Base-by-base conservation (phyloP, 371 early-diverging fungal species). In the Capillidium heterosporum region DNA sequence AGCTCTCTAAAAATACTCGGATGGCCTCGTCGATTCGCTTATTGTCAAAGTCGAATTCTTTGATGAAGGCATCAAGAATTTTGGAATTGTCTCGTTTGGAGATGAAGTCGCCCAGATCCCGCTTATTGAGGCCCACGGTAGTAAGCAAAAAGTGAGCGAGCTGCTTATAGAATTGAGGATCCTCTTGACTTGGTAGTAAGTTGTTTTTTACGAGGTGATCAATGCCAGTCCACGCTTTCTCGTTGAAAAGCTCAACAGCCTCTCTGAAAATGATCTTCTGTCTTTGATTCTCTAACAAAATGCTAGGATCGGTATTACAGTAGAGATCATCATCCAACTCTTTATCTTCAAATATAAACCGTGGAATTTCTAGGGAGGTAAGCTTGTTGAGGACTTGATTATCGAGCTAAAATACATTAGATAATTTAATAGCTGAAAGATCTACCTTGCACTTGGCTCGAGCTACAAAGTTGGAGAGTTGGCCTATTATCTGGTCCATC, bases 1-100 rank as follows among this genome's bases (percentile, higher is more conserved):
- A 96, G 10, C 82, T 75, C 57, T 81, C 82, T 10, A 96, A 69
- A 24, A 92, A 73, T 28, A 72, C 70, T 41, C 97, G 77, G 40
- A 94, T 62, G 0, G 91, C 87, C 64, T 91, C 90, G 61, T 94
- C 89, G 50, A 95, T 66, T 26, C 86, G 77, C 67, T 79, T 81
- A 74, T 78, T 58, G 39, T 40, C 21, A 63, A 93, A 95, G 58
- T 91, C 76, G 70, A 94, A 93, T 50, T 77, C 74, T n/a, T 68
- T 68, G 62, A 93, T 76, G 61, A 86, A 96, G 15, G 75, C 75
- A 60, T 81, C 77, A 27, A 96, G 64, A 7, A 84, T 66, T 13
- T 79, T 78, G n/a, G 78, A 60, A 58, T 91, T 88, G 39, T 82
- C 75, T 2, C 83, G 87, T 60, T 82, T 85, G 40, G 91, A 84